phyloP scores from a whole-genome alignment of 2,329 filamentous ascomycete genomes.

The Scytalidium lignicola region DNA sequence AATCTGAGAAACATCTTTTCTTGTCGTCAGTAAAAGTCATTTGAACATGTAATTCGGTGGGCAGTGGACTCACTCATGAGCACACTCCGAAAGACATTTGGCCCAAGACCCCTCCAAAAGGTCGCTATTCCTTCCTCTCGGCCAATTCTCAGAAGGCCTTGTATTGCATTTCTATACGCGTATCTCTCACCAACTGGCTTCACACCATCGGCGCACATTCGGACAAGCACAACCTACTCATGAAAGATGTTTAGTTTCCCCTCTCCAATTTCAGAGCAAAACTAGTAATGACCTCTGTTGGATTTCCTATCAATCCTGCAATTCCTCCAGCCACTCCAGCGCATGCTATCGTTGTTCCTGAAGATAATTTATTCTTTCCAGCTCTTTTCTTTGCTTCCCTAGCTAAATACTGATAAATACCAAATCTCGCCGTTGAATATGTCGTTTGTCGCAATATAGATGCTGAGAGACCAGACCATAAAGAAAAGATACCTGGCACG shows the following conservation, averaged over 20 bases:
- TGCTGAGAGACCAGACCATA: conserved; percentile 39
- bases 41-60: background rate
- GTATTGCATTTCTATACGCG: conserved; percentile 33
- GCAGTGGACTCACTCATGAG: conserved; percentile 36
- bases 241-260: background rate
- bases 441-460: conserved; percentile 39
- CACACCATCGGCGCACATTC: conserved; percentile 42
- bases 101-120: conserved; percentile 33
- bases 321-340: conserved; percentile 36
- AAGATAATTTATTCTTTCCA: conserved; percentile 27
- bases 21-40: conserved; percentile 8
- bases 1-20: conserved; percentile 38
- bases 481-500: conserved; percentile 36
- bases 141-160: conserved; percentile 29
- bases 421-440: conserved; percentile 41
- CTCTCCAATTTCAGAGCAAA: background rate
- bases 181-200: conserved; percentile 32
- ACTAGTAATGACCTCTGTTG: conserved; percentile 32
- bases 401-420: conserved; percentile 34
- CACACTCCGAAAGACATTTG: conserved; percentile 37
- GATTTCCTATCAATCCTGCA: conserved; percentile 40
- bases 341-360: conserved; percentile 31
- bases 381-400: conserved; percentile 22
- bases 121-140: conserved; percentile 34
- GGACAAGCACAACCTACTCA: conserved; percentile 33